Conservation (phyloP, 2,329 filamentous ascomycete genomes). For the Monilinia fructicola region DNA sequence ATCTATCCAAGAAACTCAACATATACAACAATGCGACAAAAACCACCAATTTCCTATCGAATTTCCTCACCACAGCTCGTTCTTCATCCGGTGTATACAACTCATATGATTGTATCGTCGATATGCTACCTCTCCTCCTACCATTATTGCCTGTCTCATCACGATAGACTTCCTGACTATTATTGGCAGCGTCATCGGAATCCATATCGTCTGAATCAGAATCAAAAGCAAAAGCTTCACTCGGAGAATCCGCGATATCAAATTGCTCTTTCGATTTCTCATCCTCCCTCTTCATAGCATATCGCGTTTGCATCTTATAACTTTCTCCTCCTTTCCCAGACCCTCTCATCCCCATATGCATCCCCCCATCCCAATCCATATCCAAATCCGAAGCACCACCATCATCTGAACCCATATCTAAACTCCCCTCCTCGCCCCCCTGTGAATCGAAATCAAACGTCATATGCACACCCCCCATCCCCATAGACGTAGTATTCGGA, state of each 20-base stretch:
- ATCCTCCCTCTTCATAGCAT: conserved; percentile 25
- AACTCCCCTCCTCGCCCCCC: conserved; percentile 31
- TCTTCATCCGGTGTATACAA: conserved; percentile 70
- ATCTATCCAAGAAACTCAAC: conserved; percentile 81
- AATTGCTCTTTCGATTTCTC: neutral
- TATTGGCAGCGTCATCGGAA: neutral
- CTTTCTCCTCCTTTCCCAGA: conserved; percentile 25
- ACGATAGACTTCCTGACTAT: neutral
- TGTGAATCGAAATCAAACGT: conserved; percentile 37
- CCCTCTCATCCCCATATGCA: conserved; percentile 14
- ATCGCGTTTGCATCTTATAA: conserved; percentile 28
- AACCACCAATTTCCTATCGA: conserved; percentile 74
- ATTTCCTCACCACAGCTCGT: conserved; percentile 64
- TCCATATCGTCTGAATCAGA: conserved; percentile 17
- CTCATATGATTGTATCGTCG: conserved; percentile 47
- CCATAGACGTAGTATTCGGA: neutral
- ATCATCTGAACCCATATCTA: neutral
- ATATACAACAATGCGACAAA: conserved; percentile 83
- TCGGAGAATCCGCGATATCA: neutral
- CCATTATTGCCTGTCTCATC: conserved; percentile 23
- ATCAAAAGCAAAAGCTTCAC: conserved; percentile 9
- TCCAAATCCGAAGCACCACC: conserved; percentile 1
- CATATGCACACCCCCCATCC: conserved; percentile 23
- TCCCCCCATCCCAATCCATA: conserved; percentile 22
- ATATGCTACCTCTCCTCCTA: conserved; percentile 35